Conservation (phyloP, 257 asterid genomes). For the Forsythia viridissima region DNA sequence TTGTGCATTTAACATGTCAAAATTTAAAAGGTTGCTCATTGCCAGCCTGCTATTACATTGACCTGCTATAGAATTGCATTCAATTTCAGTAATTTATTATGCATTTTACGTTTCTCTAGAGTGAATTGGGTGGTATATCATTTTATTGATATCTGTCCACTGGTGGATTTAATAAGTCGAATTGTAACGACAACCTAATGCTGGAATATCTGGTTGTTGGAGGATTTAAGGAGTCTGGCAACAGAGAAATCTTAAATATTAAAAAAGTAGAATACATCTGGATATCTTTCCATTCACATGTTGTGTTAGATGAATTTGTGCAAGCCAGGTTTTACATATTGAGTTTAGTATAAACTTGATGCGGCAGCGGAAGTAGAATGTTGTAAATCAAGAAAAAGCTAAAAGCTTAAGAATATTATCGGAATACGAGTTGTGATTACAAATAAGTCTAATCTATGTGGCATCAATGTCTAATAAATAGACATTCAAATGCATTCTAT, state of each 20-base stretch:
- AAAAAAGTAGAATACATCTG: neutral
- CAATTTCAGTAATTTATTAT: slow-evolving; percentile 6
- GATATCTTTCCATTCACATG: neutral
- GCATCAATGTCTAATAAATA: no score
- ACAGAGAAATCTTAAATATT: neutral
- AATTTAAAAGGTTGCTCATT: neutral
- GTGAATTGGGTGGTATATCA: neutral
- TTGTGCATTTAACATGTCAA: slow-evolving; percentile 14
- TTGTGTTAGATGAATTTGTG: neutral
- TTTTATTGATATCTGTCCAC: slow-evolving; percentile 1
- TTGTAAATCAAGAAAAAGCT: no score
- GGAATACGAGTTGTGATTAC: no score
- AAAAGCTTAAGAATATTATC: no score
- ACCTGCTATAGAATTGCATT: neutral
- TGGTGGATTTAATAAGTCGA: neutral
- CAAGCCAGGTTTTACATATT: neutral
- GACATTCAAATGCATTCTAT: no score
- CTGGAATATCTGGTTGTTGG: neutral
- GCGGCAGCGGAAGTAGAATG: no score
- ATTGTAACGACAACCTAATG: neutral
- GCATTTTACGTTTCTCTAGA: slow-evolving; percentile 6
- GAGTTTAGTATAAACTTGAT: neutral
- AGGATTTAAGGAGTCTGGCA: neutral
- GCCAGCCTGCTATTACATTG: neutral
- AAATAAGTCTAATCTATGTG: no score